Conservation (phyloP, 805 yeast genomes). For the Yamadazyma sp. region DNA sequence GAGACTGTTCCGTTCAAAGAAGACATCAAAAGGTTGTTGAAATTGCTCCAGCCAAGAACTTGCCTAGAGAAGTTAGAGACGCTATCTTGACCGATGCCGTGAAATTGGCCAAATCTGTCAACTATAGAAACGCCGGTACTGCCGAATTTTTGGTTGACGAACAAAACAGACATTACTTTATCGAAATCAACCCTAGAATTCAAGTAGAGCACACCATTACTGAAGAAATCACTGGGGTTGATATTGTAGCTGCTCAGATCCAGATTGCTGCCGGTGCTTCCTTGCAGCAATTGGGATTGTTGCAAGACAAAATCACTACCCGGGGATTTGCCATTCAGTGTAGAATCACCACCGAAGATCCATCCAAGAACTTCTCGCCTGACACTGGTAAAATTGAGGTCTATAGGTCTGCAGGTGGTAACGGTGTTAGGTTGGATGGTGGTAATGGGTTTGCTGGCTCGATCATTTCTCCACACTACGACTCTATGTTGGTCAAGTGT, state of each 20-base stretch:
- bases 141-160: conserved; percentile 94
- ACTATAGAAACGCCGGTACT: conserved; percentile 96
- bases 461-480: conserved; percentile 94
- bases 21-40: conserved; percentile 99
- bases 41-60: conserved; percentile 94
- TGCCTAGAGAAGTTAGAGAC: conserved; percentile 80
- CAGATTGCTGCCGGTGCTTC: conserved; percentile 99
- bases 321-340: conserved; percentile 99
- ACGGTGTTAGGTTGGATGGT: conserved; percentile 98
- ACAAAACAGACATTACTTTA: conserved; percentile 93
- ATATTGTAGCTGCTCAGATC: conserved; percentile 96
- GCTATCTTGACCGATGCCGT: conserved; percentile 95
- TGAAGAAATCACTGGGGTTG: conserved; percentile 98
- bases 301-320: conserved; percentile 92
- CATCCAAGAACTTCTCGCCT: conserved; percentile 94
- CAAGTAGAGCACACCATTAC: conserved; percentile 99
- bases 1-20: conserved; percentile 99
- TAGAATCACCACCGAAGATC: conserved; percentile 98
- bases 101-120: conserved; percentile 80
- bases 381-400: conserved; percentile 98
- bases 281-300: conserved; percentile 82
- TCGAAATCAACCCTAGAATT: conserved; percentile 96
- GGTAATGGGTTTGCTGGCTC: conserved; percentile 98
- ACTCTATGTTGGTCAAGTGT: conserved; percentile 97
- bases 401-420: conserved; percentile 98